These are phyloP conservation scores for Aspergillus pseudotamarii DNA, from an alignment of 2,329 filamentous ascomycete genomes.

Conservation along the genomic window DNA sequence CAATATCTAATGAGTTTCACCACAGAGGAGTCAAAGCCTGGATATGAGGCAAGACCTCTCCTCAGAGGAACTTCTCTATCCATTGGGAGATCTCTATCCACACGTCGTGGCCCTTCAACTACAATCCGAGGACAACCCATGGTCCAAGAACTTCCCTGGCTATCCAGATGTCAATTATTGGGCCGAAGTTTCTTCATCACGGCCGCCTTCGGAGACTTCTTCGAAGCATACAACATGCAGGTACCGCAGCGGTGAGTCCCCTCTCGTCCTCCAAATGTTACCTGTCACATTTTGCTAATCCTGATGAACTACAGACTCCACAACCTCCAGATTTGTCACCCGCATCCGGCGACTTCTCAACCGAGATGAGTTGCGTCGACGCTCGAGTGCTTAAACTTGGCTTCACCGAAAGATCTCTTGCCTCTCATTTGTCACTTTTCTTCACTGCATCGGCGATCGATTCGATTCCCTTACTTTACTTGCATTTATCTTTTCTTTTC, in stretches of 20 bases:
- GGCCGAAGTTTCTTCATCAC: slow-evolving; percentile 34
- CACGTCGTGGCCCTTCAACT: slow-evolving; percentile 41
- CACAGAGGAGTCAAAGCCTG: slow-evolving; percentile 30
- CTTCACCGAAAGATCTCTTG: slow-evolving; percentile 8
- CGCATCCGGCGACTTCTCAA: slow-evolving; percentile 36
- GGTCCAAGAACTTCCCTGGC: slow-evolving; percentile 32
- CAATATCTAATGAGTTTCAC: neutral
- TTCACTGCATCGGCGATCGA: slow-evolving; percentile 10
- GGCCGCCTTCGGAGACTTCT: slow-evolving; percentile 25
- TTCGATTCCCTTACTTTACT: slow-evolving; percentile 5
- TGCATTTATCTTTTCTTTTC: neutral
- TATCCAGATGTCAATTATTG: slow-evolving; percentile 35
- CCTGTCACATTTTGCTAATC: slow-evolving; percentile 19
- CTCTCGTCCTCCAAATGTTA: slow-evolving; percentile 14
- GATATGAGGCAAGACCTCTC: slow-evolving; percentile 31
- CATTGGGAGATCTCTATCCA: slow-evolving; percentile 38
- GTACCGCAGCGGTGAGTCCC: slow-evolving; percentile 30
- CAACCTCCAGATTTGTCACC: slow-evolving; percentile 33
- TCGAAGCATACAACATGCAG: slow-evolving; percentile 23
- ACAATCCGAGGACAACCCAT: slow-evolving; percentile 32
- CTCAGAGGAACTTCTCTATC: slow-evolving; percentile 34
- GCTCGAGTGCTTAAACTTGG: slow-evolving; percentile 24
- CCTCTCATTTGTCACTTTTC: neutral
- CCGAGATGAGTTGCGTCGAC: slow-evolving; percentile 34
- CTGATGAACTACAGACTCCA: slow-evolving; percentile 24